These are phyloP conservation scores for Thuja plicata DNA, from an alignment of 83 land plant genomes.

Conservation along the genomic window DNA sequence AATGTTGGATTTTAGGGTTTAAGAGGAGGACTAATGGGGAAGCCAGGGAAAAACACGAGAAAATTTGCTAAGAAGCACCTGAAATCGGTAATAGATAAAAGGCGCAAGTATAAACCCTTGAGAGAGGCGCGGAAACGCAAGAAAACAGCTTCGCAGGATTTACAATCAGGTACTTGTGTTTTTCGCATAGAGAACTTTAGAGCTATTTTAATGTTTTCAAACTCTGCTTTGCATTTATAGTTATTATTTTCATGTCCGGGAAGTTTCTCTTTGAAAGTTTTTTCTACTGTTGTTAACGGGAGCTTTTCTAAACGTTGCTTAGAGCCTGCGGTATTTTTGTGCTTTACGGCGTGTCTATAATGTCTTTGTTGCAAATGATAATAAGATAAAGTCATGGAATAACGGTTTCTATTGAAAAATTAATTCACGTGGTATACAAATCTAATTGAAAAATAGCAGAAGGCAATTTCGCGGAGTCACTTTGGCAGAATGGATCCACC, in stretches of 20 bases:
- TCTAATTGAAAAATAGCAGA: too few species aligned
- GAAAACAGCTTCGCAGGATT: neutral
- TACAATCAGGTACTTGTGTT: conserved; percentile 2
- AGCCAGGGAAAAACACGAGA: conserved; percentile 10
- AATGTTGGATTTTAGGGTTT: neutral
- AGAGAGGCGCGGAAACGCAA: conserved; percentile 6
- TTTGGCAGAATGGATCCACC: too few species aligned
- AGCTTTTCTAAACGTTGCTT: neutral
- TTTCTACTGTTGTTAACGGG: neutral
- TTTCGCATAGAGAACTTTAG: neutral
- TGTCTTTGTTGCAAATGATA: neutral
- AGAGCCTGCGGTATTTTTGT: neutral
- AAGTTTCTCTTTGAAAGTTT: neutral
- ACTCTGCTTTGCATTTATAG: neutral
- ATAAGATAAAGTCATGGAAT: too few species aligned
- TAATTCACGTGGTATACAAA: too few species aligned
- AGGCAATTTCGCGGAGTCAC: too few species aligned
- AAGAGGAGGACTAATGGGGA: neutral
- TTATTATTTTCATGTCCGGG: neutral
- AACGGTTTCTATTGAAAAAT: neutral
- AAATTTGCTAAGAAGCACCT: conserved; percentile 14
- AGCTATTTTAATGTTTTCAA: neutral
- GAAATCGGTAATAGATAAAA: conserved; percentile 7
- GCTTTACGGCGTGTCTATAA: too few species aligned
- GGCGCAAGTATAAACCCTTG: conserved; percentile 8